These are phyloP conservation scores for Neofusicoccum parvum DNA, from an alignment of 2,329 filamentous ascomycete species.

Conservation along the genomic window DNA sequence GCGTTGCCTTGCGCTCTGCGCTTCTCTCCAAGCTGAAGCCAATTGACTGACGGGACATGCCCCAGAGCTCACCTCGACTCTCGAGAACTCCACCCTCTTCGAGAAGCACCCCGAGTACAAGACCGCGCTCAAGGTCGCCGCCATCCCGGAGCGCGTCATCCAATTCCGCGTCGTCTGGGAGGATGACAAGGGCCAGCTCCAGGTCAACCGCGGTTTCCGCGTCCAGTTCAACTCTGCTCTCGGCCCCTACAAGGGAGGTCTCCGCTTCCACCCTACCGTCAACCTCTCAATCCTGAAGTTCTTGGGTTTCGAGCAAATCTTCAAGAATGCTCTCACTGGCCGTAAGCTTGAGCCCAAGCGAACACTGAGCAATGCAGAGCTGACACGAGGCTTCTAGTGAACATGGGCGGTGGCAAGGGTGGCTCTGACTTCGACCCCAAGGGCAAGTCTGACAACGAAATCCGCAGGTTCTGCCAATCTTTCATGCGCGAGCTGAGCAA, in stretches of 20 bases:
- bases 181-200: constrained; percentile 83
- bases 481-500: constrained; percentile 97
- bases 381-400: constrained; percentile 55
- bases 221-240: constrained; percentile 99
- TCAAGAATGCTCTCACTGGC: constrained; percentile 98
- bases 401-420: constrained; percentile 97
- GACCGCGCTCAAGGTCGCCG: constrained; percentile 82
- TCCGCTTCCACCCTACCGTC: constrained; percentile 90
- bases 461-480: constrained; percentile 91
- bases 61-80: constrained; percentile 87
- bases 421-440: constrained; percentile 99
- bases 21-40: neutral
- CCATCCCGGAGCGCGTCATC: constrained; percentile 91
- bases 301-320: constrained; percentile 98
- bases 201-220: constrained; percentile 93
- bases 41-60: constrained; percentile 1
- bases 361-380: neutral
- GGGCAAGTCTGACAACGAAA: constrained; percentile 96
- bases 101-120: constrained; percentile 92
- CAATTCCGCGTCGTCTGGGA: constrained; percentile 99
- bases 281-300: constrained; percentile 85
- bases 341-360: constrained; percentile 56
- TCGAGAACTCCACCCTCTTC: constrained; percentile 93
- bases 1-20: constrained; percentile 33
- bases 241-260: constrained; percentile 96